Evolutionary conservation across 345 rosid species (phyloP).

Genomic region (Citrus cavaleriei): DNA sequence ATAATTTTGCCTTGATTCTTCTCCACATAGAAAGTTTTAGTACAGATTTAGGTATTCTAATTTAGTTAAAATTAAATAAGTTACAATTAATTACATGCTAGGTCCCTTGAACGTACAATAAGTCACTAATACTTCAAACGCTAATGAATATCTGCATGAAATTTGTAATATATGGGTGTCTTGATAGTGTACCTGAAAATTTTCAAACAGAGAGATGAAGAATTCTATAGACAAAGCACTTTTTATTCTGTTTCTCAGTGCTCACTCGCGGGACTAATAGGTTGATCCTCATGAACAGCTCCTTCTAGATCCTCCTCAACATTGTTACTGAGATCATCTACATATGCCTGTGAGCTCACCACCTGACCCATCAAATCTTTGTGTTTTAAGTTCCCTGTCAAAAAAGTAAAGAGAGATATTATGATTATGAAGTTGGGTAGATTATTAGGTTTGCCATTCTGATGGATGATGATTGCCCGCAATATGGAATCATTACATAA

Average conservation of each 20-base stretch:
- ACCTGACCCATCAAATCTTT: constrained; percentile 80
- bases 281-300: constrained; percentile 25
- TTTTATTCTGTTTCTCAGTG: constrained; percentile 19
- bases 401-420: constrained; percentile 5
- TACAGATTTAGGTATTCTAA: neutral
- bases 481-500: neutral
- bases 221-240: neutral
- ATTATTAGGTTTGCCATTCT: neutral
- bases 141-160: neutral
- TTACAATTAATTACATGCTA: neutral
- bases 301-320: constrained; percentile 36
- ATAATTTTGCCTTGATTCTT: neutral
- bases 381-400: constrained; percentile 81
- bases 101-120: neutral
- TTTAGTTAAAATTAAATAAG: neutral
- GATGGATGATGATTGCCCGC: neutral
- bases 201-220: neutral
- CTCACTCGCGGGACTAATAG: constrained; percentile 18
- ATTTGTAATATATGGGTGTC: neutral
- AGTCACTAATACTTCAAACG: neutral
- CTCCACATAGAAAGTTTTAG: neutral
- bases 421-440: neutral
- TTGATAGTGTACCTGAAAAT: neutral
- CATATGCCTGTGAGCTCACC: constrained; percentile 81
- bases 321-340: constrained; percentile 33